Evolutionary conservation across 305 asterid genomes (phyloP).

Genomic region (Coffea humblotiana): DNA sequence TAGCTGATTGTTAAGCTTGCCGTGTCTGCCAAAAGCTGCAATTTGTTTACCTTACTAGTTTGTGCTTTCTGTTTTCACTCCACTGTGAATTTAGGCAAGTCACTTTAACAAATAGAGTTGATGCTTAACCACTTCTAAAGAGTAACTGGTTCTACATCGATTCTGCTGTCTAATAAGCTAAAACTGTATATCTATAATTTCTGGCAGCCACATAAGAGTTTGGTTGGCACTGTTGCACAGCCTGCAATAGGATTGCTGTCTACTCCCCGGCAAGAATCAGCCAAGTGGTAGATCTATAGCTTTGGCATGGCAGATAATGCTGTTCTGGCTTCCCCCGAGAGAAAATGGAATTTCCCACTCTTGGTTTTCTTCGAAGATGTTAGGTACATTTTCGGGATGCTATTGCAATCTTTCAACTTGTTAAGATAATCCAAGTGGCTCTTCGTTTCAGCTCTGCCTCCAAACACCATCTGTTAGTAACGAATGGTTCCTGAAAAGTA

Average conservation of each 20-base stretch:
- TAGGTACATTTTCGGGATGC: conserved; percentile 31
- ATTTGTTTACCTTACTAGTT: not conserved
- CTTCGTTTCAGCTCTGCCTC: not conserved
- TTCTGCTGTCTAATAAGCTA: not conserved
- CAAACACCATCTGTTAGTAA: not conserved
- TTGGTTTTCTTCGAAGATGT: conserved; percentile 62
- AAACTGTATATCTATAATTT: not conserved
- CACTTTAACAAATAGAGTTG: not conserved
- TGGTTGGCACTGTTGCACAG: not conserved
- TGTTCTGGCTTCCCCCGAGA: conserved; percentile 18
- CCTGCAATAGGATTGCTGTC: not conserved
- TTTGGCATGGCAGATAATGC: conserved; percentile 50
- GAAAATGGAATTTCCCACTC: conserved; percentile 55
- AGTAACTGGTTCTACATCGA: not conserved
- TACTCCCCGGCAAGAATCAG: not conserved
- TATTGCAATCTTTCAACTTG: not conserved
- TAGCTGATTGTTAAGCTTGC: not conserved
- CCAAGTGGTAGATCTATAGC: not conserved
- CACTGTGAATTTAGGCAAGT: not conserved
- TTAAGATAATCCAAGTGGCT: not conserved
- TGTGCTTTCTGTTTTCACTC: not conserved
- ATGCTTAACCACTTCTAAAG: not conserved
- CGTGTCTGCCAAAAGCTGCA: not conserved
- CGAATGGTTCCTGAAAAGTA: not conserved
- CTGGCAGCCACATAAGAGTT: conserved; percentile 6